These are phyloP conservation scores for Penicilliopsis zonata DNA, from an alignment of 495 filamentous ascomycete species.

Conservation along the genomic window DNA sequence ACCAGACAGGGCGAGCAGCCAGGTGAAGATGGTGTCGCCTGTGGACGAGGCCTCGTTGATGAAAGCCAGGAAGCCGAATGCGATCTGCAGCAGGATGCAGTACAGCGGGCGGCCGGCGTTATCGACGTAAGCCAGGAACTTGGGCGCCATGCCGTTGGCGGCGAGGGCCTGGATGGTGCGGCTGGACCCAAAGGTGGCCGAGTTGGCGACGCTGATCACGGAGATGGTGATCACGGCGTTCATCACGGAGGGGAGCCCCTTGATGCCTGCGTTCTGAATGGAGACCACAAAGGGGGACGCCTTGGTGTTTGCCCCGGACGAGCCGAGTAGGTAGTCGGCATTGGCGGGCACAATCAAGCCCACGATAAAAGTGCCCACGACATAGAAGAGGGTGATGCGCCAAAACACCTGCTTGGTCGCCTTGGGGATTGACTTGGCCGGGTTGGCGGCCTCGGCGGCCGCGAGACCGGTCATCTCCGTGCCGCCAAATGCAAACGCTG, in stretches of 20 bases:
- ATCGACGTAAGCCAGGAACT: constrained; percentile 44
- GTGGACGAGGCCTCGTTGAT: constrained; percentile 31
- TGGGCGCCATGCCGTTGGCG: constrained; percentile 44
- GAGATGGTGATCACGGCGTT: constrained; percentile 63
- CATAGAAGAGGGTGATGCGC: constrained; percentile 66
- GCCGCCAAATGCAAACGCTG: constrained; percentile 61
- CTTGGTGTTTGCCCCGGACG: constrained; percentile 36
- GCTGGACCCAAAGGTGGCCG: constrained; percentile 47
- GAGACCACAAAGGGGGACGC: constrained; percentile 68
- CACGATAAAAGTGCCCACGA: constrained; percentile 61
- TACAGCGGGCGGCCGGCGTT: constrained; percentile 43
- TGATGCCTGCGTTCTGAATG: constrained; percentile 52
- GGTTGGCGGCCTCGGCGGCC: constrained; percentile 57
- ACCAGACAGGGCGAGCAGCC: constrained; percentile 59
- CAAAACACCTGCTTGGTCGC: constrained; percentile 67
- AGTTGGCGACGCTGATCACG: constrained; percentile 54
- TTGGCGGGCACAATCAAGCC: constrained; percentile 56
- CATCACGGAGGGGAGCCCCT: constrained; percentile 56
- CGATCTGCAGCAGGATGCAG: constrained; percentile 38
- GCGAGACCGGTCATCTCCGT: constrained; percentile 65
- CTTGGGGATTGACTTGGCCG: constrained; percentile 48
- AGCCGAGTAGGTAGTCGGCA: constrained; percentile 29
- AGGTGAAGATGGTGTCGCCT: constrained; percentile 34
- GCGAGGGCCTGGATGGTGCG: constrained; percentile 54
- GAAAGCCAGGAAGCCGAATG: constrained; percentile 43